Base-by-base conservation (phyloP, 768 basidiomycete species). In the Neoboletus brunneissimus region DNA sequence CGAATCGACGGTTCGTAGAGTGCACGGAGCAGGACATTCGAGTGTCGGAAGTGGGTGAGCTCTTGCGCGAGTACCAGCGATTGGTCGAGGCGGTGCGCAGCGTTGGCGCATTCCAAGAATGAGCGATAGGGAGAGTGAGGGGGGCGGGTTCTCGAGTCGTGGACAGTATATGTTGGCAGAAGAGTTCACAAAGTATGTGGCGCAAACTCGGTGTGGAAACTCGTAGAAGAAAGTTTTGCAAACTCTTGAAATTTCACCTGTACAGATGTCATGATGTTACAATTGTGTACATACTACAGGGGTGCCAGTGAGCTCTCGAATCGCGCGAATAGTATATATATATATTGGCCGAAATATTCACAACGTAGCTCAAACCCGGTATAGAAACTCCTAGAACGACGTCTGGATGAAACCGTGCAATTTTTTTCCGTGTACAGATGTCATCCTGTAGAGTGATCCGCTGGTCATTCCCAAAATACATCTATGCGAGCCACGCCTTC, bases 1-100 rank as follows among this genome's bases (percentile, higher is more conserved):
- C 88, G 0, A 85, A 82, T 43, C 74, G 78, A 45, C 81, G 87
- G 12, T 94, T 94, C 68, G 57, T 92, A 53, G 82, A 88, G 48
- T 86, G 87, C 59, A 75, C 81, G 0, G 81, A 84, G 46, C 89
- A 87, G 51, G 96, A 98, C 58, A 71, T 98, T 52, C 81, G 79
- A 51, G 72, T 98, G 25, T 83, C 86, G 0, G 96, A 99, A 62
- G 84, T 98, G 1, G 83, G 79, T 1, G 84, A 88, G 60, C 76
- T 99, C 42, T 73, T 98, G 67, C 73, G 76, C 32, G 95, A 97
- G 60, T 98, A 97, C 70, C 81, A 82, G 60, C 76, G 88, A 43
- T 68, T 97, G 50, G 94, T 85, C 10, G 88, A 90, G 42, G 84
- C 79, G 18, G 74, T 94, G 34, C 74, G 81, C 27, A 77, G 74